Evolutionary conservation across 208 protist species (phyloP), one percentile per base, ranked within the genome.

Genomic region (Acanthamoeba triangularis): DNA sequence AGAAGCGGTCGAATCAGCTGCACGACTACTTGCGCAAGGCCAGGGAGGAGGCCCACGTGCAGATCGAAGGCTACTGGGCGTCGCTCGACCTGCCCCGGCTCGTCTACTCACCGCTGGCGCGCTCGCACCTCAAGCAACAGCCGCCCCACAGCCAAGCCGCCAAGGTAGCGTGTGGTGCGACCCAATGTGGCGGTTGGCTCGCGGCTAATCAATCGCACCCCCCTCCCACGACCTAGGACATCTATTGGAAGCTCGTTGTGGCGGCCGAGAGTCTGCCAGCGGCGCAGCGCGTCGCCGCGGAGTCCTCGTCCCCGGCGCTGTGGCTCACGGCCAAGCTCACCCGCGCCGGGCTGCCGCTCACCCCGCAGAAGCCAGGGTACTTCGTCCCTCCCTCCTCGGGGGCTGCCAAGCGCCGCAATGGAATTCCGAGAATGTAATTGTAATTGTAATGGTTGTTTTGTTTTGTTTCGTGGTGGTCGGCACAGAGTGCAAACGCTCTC

Each of bases 281-380:
- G 18, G 23, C 72, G 72, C 72, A 20, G 72, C 72, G n/a, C 10
- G 41, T 44, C 16, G 41, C 35, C 33, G 35, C 30, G 20, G 72
- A 80, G 72, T 25, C 72, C 30, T 20, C 41, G 30, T 80, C 72
- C 4, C 72, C 72, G 18, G 11, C 72, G 23, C 72, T 80, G 33
- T 80, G 72, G 72, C 72, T 80, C 72, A 80, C 72, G 7, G 72
- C 72, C 30, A 80, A 80, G 72, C 72, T 80, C 72, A 80, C 72
- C 41, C 72, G 72, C 41, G 72, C 72, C 14, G 72, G 72, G 8
- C 72, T 80, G 3, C 41, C 72, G 72, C 72, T 28, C 30, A 47
- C 72, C 41, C 41, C 72, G 23, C 72, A 35, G 6, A 37, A 80
- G 41, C 35, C 30, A 20, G 72, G 72, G 72, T 80, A 47, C 72